A percentile compares a stretch with the other conserved stretches of the same genome.
Conservation (phyloP, 1,284 basidiomycete genomes). For the Anthracocystis panici-leucophaei region DNA sequence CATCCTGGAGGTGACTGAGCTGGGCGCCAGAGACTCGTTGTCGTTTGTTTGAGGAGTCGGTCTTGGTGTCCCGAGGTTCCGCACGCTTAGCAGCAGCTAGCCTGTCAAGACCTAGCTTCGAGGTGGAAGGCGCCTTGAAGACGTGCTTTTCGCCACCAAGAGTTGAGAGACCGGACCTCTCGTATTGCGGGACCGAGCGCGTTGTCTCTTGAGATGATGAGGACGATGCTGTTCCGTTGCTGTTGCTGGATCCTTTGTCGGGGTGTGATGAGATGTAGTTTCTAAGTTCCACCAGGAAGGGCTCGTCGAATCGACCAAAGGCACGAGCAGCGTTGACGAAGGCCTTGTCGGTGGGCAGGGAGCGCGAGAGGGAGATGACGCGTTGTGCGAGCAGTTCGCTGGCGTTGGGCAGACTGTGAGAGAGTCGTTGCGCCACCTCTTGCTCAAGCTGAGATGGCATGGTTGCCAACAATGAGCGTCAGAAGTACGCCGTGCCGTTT, state of each 20-base stretch:
- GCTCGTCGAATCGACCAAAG: slow-evolving; percentile 86
- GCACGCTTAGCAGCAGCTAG: slow-evolving; percentile 84
- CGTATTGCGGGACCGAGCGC: slow-evolving; percentile 15
- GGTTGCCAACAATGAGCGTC: neutral
- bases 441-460: slow-evolving; percentile 38
- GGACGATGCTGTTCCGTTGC: slow-evolving; percentile 26
- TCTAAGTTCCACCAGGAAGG: slow-evolving; percentile 74
- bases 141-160: slow-evolving; percentile 62
- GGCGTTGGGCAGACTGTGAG: slow-evolving; percentile 38
- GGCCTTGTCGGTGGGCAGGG: slow-evolving; percentile 46
- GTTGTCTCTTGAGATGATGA: slow-evolving; percentile 31
- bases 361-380: slow-evolving; percentile 58
- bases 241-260: slow-evolving; percentile 4
- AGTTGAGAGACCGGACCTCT: slow-evolving; percentile 39
- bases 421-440: slow-evolving; percentile 43
- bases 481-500: neutral
- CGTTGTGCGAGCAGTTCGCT: slow-evolving; percentile 60
- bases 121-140: slow-evolving; percentile 71
- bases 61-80: slow-evolving; percentile 69
- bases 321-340: slow-evolving; percentile 76
- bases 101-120: slow-evolving; percentile 80
- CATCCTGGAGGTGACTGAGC: slow-evolving; percentile 27
- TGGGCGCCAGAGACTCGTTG: slow-evolving; percentile 30
- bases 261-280: slow-evolving; percentile 39
- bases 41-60: slow-evolving; percentile 62